Evolutionary conservation across 805 yeast genomes (phyloP), one percentile per base, ranked within the genome.

Genomic region (Maudiozyma serrabonitensis): DNA sequence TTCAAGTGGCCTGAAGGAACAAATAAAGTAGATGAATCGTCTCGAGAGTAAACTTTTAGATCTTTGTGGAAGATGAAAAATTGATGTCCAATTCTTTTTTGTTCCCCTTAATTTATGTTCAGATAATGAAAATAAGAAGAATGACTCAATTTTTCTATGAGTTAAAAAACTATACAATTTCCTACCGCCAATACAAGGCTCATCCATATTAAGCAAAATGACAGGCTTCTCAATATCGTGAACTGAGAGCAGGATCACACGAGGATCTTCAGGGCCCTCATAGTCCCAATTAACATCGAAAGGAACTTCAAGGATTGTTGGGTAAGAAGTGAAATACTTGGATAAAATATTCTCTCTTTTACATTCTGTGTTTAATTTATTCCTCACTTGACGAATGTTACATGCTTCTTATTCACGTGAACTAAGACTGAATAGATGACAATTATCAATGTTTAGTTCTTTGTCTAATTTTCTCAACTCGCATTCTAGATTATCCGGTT

Each of bases 391-490:
- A 9, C 56, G 52, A 0, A 54, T 59, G 6, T 55, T 59, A 56
- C 63, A 56, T 4, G 52, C 43, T 6, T 58, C 57, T 23, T 65
- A 50, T 18, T 44, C 48, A 1, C 32, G 12, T n/a, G 45, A 23
- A 28, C 40, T 60, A 6, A 50, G n/a, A n/a, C 42, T 35, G 61
- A 61, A 45, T 64, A 55, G 7, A 50, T 52, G 46, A 16, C 66
- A 67, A 25, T 67, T 62, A 13, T 56, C 52, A 0, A 58, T 31
- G 18, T 58, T 63, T 28, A 63, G 56, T 18, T 50, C 50, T 39
- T 59, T 56, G 26, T 51, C 54, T 13, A 55, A 21, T 6, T 59
- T 57, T 43, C 66, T 57, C 28, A 67, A 50, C 2, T 60, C 63
- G 3, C 49, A 44, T 41, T 66, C 68, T 28, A 67, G 51, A 32